Base-by-base conservation (phyloP, 2,329 filamentous ascomycete genomes). In the Cladosporium cucumerinum region DNA sequence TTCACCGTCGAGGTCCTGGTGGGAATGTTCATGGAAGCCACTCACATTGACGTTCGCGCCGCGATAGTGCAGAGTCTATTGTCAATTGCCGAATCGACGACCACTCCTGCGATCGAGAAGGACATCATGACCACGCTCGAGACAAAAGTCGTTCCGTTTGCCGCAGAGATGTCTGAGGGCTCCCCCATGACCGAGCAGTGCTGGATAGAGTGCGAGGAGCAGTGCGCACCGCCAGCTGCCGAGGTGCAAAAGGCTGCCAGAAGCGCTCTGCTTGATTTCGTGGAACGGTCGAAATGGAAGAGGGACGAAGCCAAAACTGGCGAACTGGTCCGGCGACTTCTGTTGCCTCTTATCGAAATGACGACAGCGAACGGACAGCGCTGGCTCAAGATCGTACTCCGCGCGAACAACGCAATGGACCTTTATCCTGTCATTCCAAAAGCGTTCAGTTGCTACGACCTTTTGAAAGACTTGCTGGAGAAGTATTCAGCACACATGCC, bases 11-110 rank as follows among this genome's bases (percentile, higher is more conserved):
- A 72, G 0, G 66, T 79, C 0, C 69, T 81, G 5, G 58, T 69
- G 1, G 67, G 66, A 5, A 66, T 81, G 6, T 68, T 77, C 2
- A 66, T 66, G 5, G 72, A 66, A 14, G 68, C 70, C 3, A 71
- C 71, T 5, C 79, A 82, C 61, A 67, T 75, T 1, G 79, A 81
- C 66, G 74, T 81, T 23, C 72, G 73, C 3, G 66, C 74, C 10
- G 73, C 75, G 7, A 69, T 76, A 1, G 61, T 78, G 1, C 71
- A 75, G 2, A 77, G 73, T 36, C 67, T 81, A 12, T 60, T 80
- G 6, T 67, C 65, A 26, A 71, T 77, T 61, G 68, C 77, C 5
- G 32, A 18, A 11, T 62, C 23, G 54, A 66, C 61, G 25, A 64
- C 48, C 25, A 57, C 58, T 61, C 55, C n/a, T 21, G 66, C 36